Percentiles rank a stretch among this genome's conserved stretches.
Evolutionary conservation across 1,284 basidiomycete genomes (phyloP).

Genomic region (Ustilago lituana): DNA sequence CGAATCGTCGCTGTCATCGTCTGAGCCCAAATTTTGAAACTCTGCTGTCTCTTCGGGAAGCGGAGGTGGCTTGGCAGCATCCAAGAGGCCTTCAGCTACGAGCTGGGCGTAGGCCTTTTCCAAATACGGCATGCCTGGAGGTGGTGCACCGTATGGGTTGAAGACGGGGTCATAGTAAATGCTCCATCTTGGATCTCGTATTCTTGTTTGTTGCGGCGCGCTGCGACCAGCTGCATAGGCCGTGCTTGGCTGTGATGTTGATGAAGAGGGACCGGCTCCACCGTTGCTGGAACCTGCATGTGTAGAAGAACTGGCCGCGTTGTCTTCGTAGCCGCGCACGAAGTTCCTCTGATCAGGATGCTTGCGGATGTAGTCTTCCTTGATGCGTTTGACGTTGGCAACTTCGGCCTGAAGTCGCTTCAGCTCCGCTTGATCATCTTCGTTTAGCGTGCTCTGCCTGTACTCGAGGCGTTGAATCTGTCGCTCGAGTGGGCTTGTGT

Average conservation of each 20-base stretch:
- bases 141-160: conserved; percentile 94
- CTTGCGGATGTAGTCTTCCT: conserved; percentile 75
- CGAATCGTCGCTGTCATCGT: conserved; percentile 48
- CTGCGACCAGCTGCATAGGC: not conserved
- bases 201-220: not conserved
- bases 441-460: conserved; percentile 15
- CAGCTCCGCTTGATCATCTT: conserved; percentile 42
- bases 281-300: not conserved
- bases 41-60: conserved; percentile 25
- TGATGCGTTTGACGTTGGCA: conserved; percentile 47
- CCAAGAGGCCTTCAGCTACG: conserved; percentile 39
- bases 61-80: conserved; percentile 33
- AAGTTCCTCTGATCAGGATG: conserved; percentile 84
- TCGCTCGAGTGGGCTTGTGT: conserved; percentile 40
- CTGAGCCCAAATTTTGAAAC: not conserved
- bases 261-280: not conserved
- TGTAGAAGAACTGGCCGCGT: not conserved
- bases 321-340: conserved; percentile 73
- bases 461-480: conserved; percentile 49
- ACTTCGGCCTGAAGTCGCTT: conserved; percentile 44
- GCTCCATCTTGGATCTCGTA: conserved; percentile 71
- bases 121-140: conserved; percentile 92
- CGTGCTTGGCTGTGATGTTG: not conserved
- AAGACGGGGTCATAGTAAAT: conserved; percentile 91
- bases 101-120: conserved; percentile 70